Conservation (phyloP, 164 flowering plant genomes). For the Aristolochia fimbriata region DNA sequence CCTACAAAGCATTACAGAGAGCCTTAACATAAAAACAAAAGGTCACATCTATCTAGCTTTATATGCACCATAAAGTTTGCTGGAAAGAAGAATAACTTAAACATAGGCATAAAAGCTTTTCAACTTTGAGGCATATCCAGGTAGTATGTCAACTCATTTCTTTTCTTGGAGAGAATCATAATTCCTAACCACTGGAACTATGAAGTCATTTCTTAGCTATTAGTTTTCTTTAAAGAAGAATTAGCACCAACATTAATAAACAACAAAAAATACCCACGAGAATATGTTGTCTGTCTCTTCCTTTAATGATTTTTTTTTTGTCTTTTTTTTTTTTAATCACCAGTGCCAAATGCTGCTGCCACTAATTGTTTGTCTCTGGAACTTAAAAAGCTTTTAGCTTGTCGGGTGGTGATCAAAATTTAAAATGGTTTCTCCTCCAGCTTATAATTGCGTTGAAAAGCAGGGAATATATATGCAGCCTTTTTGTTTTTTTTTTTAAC, state of each 20-base stretch:
- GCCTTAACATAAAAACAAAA: neutral
- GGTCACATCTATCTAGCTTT: conserved; percentile 2
- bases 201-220: too few relatives aligned
- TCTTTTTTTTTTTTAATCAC: neutral
- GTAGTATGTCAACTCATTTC: neutral
- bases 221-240: neutral
- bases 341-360: conserved; percentile 1
- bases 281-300: neutral
- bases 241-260: neutral
- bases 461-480: neutral
- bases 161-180: neutral
- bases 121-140: neutral
- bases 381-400: neutral
- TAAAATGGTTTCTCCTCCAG: neutral
- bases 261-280: neutral
- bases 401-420: neutral
- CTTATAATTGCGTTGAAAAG: neutral
- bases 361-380: neutral
- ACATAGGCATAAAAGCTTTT: neutral
- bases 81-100: neutral
- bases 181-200: neutral
- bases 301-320: neutral
- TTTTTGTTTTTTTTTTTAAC: neutral
- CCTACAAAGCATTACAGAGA: neutral
- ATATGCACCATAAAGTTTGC: neutral